Conservation (phyloP, 371 early-diverging fungal species). For the Actinomortierella ambigua region DNA sequence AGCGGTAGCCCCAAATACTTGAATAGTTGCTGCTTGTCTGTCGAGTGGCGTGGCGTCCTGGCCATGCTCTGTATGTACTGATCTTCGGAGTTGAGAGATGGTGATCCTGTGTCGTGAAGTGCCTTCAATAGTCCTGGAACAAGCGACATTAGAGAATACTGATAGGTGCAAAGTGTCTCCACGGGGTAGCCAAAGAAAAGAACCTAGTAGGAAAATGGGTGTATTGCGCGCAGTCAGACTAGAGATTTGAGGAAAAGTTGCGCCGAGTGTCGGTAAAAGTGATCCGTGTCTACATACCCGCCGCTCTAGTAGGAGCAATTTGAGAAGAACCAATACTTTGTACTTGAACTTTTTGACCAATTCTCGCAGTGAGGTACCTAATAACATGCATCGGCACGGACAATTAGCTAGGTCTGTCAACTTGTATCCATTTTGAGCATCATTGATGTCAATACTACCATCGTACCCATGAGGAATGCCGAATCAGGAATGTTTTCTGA, state of each 20-base stretch:
- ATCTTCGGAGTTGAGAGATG: conserved; percentile 39
- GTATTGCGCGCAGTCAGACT: neutral
- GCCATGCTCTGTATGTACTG: conserved; percentile 46
- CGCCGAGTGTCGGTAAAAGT: neutral
- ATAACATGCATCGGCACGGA: neutral
- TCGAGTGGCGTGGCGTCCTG: conserved; percentile 41
- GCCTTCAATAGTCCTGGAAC: conserved; percentile 56
- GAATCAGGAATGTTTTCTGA: conserved; percentile 70
- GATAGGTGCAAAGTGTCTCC: conserved; percentile 78
- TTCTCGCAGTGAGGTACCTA: conserved; percentile 75
- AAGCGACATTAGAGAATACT: conserved; percentile 78
- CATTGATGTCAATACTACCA: neutral
- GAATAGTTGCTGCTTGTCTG: conserved; percentile 54
- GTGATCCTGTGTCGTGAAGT: conserved; percentile 45
- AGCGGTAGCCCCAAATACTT: conserved; percentile 72
- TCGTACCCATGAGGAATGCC: conserved; percentile 68
- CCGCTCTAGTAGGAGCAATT: conserved; percentile 76
- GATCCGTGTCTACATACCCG: conserved; percentile 45
- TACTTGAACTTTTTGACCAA: conserved; percentile 72
- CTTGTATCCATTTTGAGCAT: too few species aligned
- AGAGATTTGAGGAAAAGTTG: neutral
- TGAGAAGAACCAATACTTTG: conserved; percentile 76
- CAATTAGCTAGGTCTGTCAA: too few species aligned
- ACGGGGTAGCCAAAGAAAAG: conserved; percentile 84
- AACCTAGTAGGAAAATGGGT: conserved; percentile 49